Base-by-base conservation (phyloP, 2,329 filamentous ascomycete genomes). In the Scortechinia acanthostroma region DNA sequence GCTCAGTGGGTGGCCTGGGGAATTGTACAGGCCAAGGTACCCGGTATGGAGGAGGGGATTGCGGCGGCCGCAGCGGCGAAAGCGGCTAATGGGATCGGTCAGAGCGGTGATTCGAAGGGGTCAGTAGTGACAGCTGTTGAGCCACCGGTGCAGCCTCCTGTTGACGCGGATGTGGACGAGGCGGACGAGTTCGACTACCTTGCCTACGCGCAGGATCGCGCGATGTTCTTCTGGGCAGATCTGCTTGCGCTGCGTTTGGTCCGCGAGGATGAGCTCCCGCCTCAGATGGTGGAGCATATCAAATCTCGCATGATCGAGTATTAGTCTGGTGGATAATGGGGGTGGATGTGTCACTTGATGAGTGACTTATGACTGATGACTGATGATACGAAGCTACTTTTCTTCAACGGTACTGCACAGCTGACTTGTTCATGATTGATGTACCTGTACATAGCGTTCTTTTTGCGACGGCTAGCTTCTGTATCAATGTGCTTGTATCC, bases 1-100 rank as follows among this genome's bases (percentile, higher is more conserved):
- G 89, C 88, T 2, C 80, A 87, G 65, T 98, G 93, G 93, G 80
- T 94, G 20, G 88, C 90, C 1, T 98, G 93, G 93, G 93, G 93
- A 20, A 88, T 97, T 49, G 86, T 98, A 44, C 93, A 98, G 65
- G 91, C 93, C 42, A 91, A 93, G 59, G 74, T 95, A 1, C 82
- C 88, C 0, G 88, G 83, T 0, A 71, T 91, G 1, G 58, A 52
- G 6, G 59, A 61, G 22, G 57, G 55, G 21, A 43, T 47, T 15
- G 49, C 52, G 4, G 52, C 49, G 3, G 50, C 50, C 0, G 42
- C 42, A 2, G 49, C 46, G 4, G 45, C 49, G 44, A 63, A 64
- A 46, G 63, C 59, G 10, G 43, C 43, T 21, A 22, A 43, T 17
- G 28, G 30, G 28, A 21, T 17, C 13, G 43, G 19, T 21, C 43